Evolutionary conservation across 441 rosid species (phyloP).

Genomic region (Pelargonium myrrhifolium): DNA sequence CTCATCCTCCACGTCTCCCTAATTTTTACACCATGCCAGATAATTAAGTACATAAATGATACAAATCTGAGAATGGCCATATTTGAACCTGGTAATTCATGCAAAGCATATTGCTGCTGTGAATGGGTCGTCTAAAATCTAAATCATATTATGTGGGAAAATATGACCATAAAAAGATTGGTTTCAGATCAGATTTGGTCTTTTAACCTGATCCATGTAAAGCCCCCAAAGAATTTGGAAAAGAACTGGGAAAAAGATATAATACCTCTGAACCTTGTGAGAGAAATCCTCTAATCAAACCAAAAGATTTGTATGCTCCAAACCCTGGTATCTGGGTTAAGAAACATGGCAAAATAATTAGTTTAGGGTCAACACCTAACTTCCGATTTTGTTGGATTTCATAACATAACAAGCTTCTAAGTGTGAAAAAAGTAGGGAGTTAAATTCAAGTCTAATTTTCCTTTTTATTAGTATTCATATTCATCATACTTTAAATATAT

Average conservation of each 20-base stretch:
- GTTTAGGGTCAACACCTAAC: not conserved
- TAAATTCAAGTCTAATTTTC: not conserved
- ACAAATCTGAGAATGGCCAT: not conserved
- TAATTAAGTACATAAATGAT: not conserved
- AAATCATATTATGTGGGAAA: not conserved
- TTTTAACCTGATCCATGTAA: not conserved
- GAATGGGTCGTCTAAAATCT: not conserved
- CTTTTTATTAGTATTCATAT: not conserved
- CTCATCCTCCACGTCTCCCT: slow-evolving; percentile 53
- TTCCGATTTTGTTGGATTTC: not conserved
- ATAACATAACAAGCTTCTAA: not conserved
- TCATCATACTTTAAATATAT: not conserved
- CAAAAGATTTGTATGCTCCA: slow-evolving; percentile 64
- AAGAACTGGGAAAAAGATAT: not conserved
- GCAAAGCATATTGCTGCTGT: not conserved
- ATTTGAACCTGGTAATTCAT: not conserved
- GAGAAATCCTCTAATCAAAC: slow-evolving; percentile 52
- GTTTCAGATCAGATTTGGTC: not conserved
- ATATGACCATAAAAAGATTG: not conserved
- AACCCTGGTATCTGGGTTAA: slow-evolving; percentile 56
- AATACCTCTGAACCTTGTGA: slow-evolving; percentile 61
- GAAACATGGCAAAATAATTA: slow-evolving; percentile 6
- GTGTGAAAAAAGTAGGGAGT: not conserved
- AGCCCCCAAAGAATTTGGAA: not conserved
- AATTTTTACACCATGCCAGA: slow-evolving; percentile 7